phyloP scores from a whole-genome alignment of 2,329 filamentous ascomycete species.

The Dactylellina drechsleri region DNA sequence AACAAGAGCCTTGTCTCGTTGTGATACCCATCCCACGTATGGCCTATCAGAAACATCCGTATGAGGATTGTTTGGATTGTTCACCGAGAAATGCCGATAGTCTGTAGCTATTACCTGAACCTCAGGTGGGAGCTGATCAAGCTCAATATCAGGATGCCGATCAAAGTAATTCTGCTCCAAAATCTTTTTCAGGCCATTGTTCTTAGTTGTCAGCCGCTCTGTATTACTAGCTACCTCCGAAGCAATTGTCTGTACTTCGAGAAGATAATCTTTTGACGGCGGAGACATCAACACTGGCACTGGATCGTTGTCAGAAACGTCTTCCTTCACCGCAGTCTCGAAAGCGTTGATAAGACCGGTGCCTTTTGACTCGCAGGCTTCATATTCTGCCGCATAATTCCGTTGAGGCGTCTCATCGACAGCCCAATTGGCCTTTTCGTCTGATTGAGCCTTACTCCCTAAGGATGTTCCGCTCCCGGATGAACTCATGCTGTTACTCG shows the following conservation, averaged over 20 bases:
- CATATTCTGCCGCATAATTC: conserved; percentile 27
- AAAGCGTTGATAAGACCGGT: conserved; percentile 7
- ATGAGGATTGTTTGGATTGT: conserved; percentile 28
- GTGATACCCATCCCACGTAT: conserved; percentile 28
- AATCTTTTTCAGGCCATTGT: conserved; percentile 32
- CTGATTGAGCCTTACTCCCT: conserved; percentile 22
- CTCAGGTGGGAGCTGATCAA: conserved; percentile 2
- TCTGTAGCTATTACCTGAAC: conserved; percentile 23
- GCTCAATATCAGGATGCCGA: conserved; percentile 22
- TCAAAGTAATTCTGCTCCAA: conserved; percentile 34
- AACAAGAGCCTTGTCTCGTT: conserved; percentile 21
- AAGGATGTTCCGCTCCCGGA: conserved; percentile 31
- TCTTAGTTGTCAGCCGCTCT: conserved; percentile 15
- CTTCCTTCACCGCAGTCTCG: conserved; percentile 4
- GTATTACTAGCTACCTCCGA: conserved; percentile 15
- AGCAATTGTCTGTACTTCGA: conserved; percentile 22
- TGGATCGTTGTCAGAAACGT: conserved; percentile 15
- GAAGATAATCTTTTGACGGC: conserved; percentile 22
- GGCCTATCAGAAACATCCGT: conserved; percentile 22
- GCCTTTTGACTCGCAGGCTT: conserved; percentile 12
- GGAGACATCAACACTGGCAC: conserved; percentile 17
- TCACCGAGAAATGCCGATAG: conserved; percentile 34
- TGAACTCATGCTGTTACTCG: conserved; percentile 25
- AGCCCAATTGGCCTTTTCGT: conserved; percentile 18
- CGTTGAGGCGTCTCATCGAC: conserved; percentile 23